Percentiles rank a stretch among this genome's conserved stretches.
Evolutionary conservation across 345 rosid species (phyloP).

Genomic region (Dipteronia sinensis): DNA sequence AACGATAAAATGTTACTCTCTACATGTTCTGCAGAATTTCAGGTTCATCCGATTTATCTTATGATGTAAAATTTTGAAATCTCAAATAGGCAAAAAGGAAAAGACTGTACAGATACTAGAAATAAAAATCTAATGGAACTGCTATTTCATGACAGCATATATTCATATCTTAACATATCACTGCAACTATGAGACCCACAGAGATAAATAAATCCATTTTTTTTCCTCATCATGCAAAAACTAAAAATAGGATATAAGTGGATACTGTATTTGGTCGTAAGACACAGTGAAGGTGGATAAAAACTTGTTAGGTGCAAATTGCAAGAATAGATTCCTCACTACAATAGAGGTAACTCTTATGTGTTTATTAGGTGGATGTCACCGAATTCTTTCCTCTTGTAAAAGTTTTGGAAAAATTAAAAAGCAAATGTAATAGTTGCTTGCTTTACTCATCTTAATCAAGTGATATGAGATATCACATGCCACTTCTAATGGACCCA

Average conservation of each 20-base stretch:
- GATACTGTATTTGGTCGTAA: not conserved
- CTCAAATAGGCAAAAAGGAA: not conserved
- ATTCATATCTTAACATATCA: not conserved
- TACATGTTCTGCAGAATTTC: not conserved
- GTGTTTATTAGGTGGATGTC: not conserved
- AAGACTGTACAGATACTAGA: not conserved
- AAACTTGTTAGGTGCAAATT: not conserved
- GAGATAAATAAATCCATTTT: not conserved
- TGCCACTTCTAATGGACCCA: not conserved
- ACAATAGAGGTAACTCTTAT: not conserved
- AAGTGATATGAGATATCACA: not conserved
- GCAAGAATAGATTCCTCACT: not conserved
- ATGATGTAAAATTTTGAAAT: slow-evolving; percentile 4
- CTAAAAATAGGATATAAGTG: not conserved
- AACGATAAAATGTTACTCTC: not conserved
- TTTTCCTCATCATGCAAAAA: too few species aligned
- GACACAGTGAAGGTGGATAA: not conserved
- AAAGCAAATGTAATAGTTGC: not conserved
- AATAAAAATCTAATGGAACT: not conserved
- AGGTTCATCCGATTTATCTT: slow-evolving; percentile 88
- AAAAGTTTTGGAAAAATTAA: not conserved
- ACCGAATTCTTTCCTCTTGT: not conserved
- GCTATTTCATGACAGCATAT: not conserved
- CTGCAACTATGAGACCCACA: not conserved
- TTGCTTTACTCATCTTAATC: not conserved